A percentile compares a stretch with the other conserved stretches of the same genome.
Evolutionary conservation across 2,329 filamentous ascomycete genomes (phyloP).

Genomic region (Tolypocladium paradoxum): DNA sequence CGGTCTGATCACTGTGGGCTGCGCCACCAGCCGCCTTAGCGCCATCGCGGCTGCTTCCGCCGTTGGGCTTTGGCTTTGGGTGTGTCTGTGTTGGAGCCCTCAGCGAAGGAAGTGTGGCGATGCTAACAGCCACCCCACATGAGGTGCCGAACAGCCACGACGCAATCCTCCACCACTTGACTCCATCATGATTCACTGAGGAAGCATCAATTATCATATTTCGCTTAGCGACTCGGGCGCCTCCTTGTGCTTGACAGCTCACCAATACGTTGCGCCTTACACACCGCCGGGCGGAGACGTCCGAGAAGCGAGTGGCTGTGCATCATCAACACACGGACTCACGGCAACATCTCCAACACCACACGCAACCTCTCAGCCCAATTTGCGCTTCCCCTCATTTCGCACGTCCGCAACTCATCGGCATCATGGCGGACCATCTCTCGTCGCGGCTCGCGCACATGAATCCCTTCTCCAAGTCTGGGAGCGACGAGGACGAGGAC

Average conservation of each 20-base stretch:
- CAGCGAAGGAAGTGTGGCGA: no score
- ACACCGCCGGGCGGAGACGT: background rate
- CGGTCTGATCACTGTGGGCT: no score
- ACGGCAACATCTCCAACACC: background rate
- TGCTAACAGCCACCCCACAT: background rate
- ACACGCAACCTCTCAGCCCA: no score
- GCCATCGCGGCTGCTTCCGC: background rate
- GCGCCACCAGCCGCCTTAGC: no score
- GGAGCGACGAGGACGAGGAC: conserved; percentile 21
- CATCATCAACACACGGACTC: background rate
- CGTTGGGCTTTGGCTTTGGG: background rate
- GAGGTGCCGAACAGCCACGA: background rate
- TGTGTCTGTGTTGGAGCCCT: no score
- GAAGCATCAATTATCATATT: background rate
- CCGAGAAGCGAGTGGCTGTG: background rate
- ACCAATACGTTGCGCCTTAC: background rate
- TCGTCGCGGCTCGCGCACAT: conserved; percentile 16
- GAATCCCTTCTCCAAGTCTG: conserved; percentile 18
- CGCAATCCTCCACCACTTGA: background rate
- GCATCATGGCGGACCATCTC: conserved; percentile 15
- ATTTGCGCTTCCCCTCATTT: background rate
- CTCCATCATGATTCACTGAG: no score
- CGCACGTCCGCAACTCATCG: background rate
- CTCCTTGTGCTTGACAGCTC: background rate
- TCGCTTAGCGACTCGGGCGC: background rate